These are phyloP conservation scores for Chimonanthus praecox DNA, from an alignment of 164 flowering plant species.

Conservation along the genomic window DNA sequence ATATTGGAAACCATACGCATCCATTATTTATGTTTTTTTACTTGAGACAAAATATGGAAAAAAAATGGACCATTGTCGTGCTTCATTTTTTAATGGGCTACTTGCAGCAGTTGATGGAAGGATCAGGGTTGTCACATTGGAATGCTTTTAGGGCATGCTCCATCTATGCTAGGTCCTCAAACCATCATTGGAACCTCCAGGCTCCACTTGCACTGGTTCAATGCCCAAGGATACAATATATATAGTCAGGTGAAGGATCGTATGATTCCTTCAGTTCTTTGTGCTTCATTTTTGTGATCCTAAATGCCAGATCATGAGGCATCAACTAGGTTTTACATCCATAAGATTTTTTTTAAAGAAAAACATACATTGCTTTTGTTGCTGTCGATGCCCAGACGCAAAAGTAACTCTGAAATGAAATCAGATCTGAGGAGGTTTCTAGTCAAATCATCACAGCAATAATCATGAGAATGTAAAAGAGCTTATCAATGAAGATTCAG, in stretches of 20 bases:
- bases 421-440: conserved; percentile 38
- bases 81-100: background rate
- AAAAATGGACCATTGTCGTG: background rate
- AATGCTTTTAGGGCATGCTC: too few relatives aligned
- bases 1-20: too few relatives aligned
- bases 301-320: background rate
- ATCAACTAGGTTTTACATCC: background rate
- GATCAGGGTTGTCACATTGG: too few relatives aligned
- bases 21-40: too few relatives aligned
- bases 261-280: too few relatives aligned
- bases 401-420: conserved; percentile 45
- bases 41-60: too few relatives aligned
- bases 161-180: too few relatives aligned
- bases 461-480: conserved; percentile 11
- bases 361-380: conserved; percentile 31
- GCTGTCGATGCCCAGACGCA: conserved; percentile 40
- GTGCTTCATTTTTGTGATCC: background rate
- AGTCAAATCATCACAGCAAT: conserved; percentile 11
- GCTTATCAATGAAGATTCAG: background rate
- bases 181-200: too few relatives aligned
- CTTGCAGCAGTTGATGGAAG: too few relatives aligned
- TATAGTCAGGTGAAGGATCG: too few relatives aligned
- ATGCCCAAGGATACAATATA: too few relatives aligned
- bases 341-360: conserved; percentile 1
- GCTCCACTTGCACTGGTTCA: too few relatives aligned